phyloP scores from a whole-genome alignment of 495 filamentous ascomycete genomes.

The Talaromyces borbonicus region DNA sequence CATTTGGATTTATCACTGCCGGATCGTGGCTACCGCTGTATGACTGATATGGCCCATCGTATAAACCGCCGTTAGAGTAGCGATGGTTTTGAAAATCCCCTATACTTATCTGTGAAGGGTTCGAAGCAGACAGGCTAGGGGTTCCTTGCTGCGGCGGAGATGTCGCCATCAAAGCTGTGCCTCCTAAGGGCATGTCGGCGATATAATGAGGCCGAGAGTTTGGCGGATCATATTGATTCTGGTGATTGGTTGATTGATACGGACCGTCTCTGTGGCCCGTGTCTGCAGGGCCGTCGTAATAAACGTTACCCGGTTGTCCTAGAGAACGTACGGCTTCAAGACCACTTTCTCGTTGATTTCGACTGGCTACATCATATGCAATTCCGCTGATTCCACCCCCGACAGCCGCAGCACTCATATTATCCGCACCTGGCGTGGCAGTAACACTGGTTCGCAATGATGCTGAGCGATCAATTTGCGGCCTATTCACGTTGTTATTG shows the following conservation, averaged over 20 bases:
- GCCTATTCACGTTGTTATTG: too few species aligned
- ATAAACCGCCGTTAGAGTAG: conserved; percentile 25
- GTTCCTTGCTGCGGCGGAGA: conserved; percentile 26
- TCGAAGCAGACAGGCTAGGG: conserved; percentile 18
- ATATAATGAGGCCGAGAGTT: conserved; percentile 33
- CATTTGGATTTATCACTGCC: conserved; percentile 60
- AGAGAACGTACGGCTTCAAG: conserved; percentile 52
- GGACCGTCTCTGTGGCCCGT: conserved; percentile 38
- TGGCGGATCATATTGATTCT: conserved; percentile 19
- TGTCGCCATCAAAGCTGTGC: conserved; percentile 26
- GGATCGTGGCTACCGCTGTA: conserved; percentile 45
- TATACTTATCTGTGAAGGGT: conserved; percentile 21
- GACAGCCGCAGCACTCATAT: conserved; percentile 57
- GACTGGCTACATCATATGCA: conserved; percentile 63
- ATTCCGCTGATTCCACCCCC: conserved; percentile 74
- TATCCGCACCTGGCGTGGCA: conserved; percentile 65
- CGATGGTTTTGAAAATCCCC: conserved; percentile 22
- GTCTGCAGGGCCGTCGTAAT: conserved; percentile 32
- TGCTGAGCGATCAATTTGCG: conserved; percentile 11
- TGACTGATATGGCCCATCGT: conserved; percentile 51
- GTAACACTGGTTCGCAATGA: conserved; percentile 36
- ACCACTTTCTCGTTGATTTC: conserved; percentile 62
- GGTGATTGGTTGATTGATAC: conserved; percentile 27
- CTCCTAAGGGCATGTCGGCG: conserved; percentile 13
- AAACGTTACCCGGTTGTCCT: conserved; percentile 24